Evolutionary conservation across 2,329 filamentous ascomycete species (phyloP).

Genomic region (Cladosporium cucumerinum): DNA sequence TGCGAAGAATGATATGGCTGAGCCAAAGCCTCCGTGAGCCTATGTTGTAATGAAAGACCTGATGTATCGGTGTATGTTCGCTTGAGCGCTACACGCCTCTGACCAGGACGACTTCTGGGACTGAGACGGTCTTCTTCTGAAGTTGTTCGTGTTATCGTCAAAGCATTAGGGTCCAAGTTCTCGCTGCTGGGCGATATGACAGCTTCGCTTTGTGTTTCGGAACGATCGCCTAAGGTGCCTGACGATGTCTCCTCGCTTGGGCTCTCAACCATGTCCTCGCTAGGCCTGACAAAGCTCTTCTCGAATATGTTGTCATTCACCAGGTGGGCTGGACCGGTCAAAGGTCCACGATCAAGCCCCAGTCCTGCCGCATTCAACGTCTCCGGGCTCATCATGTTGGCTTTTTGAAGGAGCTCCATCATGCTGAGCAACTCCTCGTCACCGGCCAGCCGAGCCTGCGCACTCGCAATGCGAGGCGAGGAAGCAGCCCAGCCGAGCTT

Average conservation of each 20-base stretch:
- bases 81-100: slow-evolving; percentile 53
- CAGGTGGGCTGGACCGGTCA: slow-evolving; percentile 75
- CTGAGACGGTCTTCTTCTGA: slow-evolving; percentile 37
- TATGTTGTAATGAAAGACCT: slow-evolving; percentile 71
- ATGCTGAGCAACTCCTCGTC: slow-evolving; percentile 86
- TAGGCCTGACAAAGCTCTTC: slow-evolving; percentile 60
- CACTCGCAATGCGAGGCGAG: slow-evolving; percentile 73
- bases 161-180: slow-evolving; percentile 6
- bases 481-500: slow-evolving; percentile 77
- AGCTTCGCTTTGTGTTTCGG: background rate
- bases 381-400: slow-evolving; percentile 71
- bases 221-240: slow-evolving; percentile 12
- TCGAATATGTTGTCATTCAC: slow-evolving; percentile 82
- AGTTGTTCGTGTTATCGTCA: slow-evolving; percentile 11
- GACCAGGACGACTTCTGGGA: slow-evolving; percentile 34
- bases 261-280: slow-evolving; percentile 34
- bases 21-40: slow-evolving; percentile 78
- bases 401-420: slow-evolving; percentile 80
- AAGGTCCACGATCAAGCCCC: slow-evolving; percentile 55
- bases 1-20: slow-evolving; percentile 70
- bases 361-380: slow-evolving; percentile 53
- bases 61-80: slow-evolving; percentile 84
- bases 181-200: slow-evolving; percentile 10
- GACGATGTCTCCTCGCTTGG: slow-evolving; percentile 37
- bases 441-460: slow-evolving; percentile 76